phyloP scores from a whole-genome alignment of 2,329 filamentous ascomycete genomes.

The Chalaropsis thielavioides region DNA sequence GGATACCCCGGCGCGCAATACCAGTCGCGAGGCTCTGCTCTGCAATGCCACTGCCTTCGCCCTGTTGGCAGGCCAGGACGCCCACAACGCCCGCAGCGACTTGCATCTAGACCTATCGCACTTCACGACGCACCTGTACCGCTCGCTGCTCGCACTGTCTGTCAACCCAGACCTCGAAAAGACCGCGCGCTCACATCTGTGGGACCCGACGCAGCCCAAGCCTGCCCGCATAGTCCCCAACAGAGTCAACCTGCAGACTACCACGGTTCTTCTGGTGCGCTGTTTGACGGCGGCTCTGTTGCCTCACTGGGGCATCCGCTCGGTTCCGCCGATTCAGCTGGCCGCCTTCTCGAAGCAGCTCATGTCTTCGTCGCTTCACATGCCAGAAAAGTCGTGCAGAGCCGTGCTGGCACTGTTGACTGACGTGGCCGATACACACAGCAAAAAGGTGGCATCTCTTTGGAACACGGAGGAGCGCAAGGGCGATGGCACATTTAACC shows the following conservation, averaged over 20 bases:
- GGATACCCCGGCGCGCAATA: constrained; percentile 44
- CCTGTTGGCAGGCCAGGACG: constrained; percentile 89
- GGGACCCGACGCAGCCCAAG: constrained; percentile 43
- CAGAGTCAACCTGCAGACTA: constrained; percentile 89
- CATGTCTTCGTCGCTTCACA: constrained; percentile 63
- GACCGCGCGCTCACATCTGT: constrained; percentile 54
- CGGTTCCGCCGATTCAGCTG: constrained; percentile 68
- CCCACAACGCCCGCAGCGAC: constrained; percentile 63
- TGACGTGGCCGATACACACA: constrained; percentile 67
- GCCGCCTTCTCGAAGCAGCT: constrained; percentile 89
- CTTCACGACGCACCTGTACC: constrained; percentile 90
- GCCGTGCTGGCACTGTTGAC: constrained; percentile 65
- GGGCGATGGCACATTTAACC: constrained; percentile 76
- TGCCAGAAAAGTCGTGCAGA: constrained; percentile 78
- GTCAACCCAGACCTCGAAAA: constrained; percentile 78
- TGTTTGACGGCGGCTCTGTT: constrained; percentile 71
- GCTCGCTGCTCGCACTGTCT: constrained; percentile 62
- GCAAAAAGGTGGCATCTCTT: constrained; percentile 65
- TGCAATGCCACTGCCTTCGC: constrained; percentile 94
- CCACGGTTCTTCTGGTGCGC: constrained; percentile 78
- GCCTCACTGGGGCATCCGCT: constrained; percentile 56
- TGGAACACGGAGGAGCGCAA: constrained; percentile 93
- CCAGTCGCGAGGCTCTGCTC: constrained; percentile 74
- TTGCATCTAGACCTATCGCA: constrained; percentile 85
- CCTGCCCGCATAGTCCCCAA: constrained; percentile 29